Base-by-base conservation (phyloP, 768 basidiomycete species). In the Paxillus involutus region DNA sequence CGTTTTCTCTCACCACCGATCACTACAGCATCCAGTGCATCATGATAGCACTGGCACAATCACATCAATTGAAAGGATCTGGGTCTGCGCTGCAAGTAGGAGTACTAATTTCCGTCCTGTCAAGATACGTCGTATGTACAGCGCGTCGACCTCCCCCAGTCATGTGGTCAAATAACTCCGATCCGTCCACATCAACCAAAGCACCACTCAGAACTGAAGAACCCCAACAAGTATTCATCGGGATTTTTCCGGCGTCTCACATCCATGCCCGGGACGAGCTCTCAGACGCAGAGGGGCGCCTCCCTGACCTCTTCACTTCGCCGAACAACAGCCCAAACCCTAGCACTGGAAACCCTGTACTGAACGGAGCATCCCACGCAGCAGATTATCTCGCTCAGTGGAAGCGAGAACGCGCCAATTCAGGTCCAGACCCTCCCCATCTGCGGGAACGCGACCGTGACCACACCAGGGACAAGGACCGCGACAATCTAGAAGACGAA, bases 181-280 rank as follows among this genome's bases (percentile, higher is more conserved):
- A 88, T 66, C 81, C 85, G 1, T 67, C 73, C 4, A 68, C 73
- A 2, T 65, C 75, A 26, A 49, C 63, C 11, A 83, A 78, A 56
- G 71, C 80, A 3, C 75, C 83, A 4, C 65, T 77, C 55, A 88
- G 84, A 62, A 76, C 81, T 3, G 89, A 90, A 66, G 89, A 91
- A 62, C 80, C 84, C 0, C 89, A 91, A 54, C 90, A 92, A 62
- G 92, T 97, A 30, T 91, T 91, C 70, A 91, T 96, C 51, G 94
- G 94, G 49, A 95, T 97, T 54, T 96, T 97, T 64, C 94, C 94
- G 1, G 89, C 89, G 1, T 88, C 90, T 8, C 91, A 94, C 71
- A 88, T 96, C 44, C 85, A 87, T 64, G 77, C 92, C 57, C 89
- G 94, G 33, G 93, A 94, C 67, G 84, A 93, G 61, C 76, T 94